Percentiles rank a stretch among this genome's conserved stretches.
phyloP scores from a whole-genome alignment of 1,284 basidiomycete genomes.

The Neolentinus lepideus region DNA sequence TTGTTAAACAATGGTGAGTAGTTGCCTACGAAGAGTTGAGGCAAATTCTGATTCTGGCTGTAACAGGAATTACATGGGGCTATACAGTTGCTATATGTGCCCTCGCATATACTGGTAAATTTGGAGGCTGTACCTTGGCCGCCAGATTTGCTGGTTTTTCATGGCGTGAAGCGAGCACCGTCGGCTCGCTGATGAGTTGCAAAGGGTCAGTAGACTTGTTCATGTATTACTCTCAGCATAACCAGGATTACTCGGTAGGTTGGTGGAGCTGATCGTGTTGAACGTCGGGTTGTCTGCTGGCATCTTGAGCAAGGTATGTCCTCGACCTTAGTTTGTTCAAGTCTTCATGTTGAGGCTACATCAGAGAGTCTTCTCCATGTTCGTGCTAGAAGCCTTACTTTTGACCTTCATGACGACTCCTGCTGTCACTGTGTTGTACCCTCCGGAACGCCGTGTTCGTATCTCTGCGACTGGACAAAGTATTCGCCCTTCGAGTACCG shows the following conservation, averaged over 20 bases:
- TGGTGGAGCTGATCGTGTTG: slow-evolving; percentile 59
- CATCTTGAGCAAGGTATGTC: slow-evolving; percentile 57
- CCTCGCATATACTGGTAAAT: slow-evolving; percentile 55
- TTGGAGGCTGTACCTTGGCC: slow-evolving; percentile 45
- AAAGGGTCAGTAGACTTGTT: slow-evolving; percentile 42
- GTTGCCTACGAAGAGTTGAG: no score
- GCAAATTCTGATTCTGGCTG: not conserved
- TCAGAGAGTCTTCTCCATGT: slow-evolving; percentile 77
- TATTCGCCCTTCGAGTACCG: slow-evolving; percentile 1
- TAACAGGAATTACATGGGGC: slow-evolving; percentile 49
- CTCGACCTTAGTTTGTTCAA: not conserved
- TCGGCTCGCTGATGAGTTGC: slow-evolving; percentile 70
- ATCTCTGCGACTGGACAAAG: slow-evolving; percentile 34
- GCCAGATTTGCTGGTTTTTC: slow-evolving; percentile 47
- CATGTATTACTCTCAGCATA: not conserved
- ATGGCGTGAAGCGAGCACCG: slow-evolving; percentile 53
- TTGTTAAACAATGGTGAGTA: slow-evolving; percentile 36
- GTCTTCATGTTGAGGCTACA: not conserved
- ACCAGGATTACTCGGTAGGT: slow-evolving; percentile 16
- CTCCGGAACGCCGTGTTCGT: slow-evolving; percentile 50
- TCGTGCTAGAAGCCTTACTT: slow-evolving; percentile 82
- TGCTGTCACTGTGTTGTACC: slow-evolving; percentile 73
- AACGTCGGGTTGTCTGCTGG: slow-evolving; percentile 65
- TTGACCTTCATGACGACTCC: slow-evolving; percentile 91
- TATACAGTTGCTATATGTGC: slow-evolving; percentile 45